Conservation (phyloP, 495 filamentous ascomycete genomes). For the Jackrogersella multiformis region DNA sequence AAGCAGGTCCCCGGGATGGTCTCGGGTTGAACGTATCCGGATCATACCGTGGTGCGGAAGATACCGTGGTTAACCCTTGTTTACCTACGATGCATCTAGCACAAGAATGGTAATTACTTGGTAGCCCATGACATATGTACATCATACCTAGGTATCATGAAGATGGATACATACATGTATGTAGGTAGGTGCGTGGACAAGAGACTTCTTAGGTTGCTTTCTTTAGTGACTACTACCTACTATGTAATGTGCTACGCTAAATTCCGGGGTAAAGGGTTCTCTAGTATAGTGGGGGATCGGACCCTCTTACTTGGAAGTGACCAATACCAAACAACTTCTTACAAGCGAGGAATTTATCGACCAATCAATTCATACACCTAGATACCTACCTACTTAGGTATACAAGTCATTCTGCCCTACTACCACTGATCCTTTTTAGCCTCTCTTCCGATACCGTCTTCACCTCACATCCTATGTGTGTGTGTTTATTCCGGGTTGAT, state of each 20-base stretch:
- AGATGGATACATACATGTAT: no score
- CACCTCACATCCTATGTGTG: neutral
- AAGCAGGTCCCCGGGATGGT: slow-evolving; percentile 10
- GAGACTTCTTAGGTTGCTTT: no score
- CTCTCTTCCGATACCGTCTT: slow-evolving; percentile 18
- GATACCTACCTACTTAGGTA: no score
- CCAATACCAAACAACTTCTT: neutral
- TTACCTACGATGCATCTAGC: slow-evolving; percentile 4
- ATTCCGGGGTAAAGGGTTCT: slow-evolving; percentile 35
- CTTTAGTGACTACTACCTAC: slow-evolving; percentile 7
- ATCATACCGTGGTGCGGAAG: slow-evolving; percentile 28
- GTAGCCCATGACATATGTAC: no score
- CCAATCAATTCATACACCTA: slow-evolving; percentile 37
- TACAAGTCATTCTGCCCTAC: neutral
- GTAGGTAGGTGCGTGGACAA: no score
- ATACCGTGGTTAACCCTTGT: slow-evolving; percentile 12
- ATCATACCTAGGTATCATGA: no score
- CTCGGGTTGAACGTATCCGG: slow-evolving; percentile 22
- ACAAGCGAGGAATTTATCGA: neutral
- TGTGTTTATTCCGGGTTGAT: neutral
- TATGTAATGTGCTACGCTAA: no score
- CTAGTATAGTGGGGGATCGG: slow-evolving; percentile 2
- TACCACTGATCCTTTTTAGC: slow-evolving; percentile 26
- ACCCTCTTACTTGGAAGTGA: neutral
- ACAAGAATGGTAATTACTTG: neutral